These are phyloP conservation scores for Geotrichum europaeum DNA, from an alignment of 1,139 yeast species.

Conservation along the genomic window DNA sequence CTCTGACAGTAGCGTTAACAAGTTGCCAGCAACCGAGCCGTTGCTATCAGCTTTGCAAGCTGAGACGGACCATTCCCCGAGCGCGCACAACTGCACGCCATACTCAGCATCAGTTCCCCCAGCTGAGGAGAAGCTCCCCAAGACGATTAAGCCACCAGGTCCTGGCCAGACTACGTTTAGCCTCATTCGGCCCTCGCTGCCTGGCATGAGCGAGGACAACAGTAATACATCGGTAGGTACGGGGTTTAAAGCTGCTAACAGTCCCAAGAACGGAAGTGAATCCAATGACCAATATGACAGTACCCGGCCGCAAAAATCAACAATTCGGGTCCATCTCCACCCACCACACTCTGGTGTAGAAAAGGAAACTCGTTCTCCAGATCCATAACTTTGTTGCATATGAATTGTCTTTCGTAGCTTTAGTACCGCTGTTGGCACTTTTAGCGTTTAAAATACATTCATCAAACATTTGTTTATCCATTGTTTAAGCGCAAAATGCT, in stretches of 20 bases:
- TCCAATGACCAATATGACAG: neutral
- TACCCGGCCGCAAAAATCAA: neutral
- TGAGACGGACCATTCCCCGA: neutral
- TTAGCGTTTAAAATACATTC: neutral
- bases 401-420: neutral
- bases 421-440: neutral
- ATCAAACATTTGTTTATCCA: neutral
- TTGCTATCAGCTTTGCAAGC: neutral
- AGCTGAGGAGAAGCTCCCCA: neutral
- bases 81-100: neutral
- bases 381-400: neutral
- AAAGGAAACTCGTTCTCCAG: neutral
- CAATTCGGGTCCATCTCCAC: neutral
- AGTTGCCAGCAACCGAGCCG: neutral
- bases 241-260: neutral
- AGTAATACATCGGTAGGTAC: neutral
- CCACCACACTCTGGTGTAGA: neutral
- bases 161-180: neutral
- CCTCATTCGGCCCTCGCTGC: neutral
- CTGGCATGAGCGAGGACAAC: neutral
- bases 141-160: neutral
- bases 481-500: too few species aligned
- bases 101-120: neutral
- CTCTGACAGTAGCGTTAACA: neutral
- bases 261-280: neutral